Conservation (phyloP, 2,329 filamentous ascomycete species). For the Cladosporium sp. region DNA sequence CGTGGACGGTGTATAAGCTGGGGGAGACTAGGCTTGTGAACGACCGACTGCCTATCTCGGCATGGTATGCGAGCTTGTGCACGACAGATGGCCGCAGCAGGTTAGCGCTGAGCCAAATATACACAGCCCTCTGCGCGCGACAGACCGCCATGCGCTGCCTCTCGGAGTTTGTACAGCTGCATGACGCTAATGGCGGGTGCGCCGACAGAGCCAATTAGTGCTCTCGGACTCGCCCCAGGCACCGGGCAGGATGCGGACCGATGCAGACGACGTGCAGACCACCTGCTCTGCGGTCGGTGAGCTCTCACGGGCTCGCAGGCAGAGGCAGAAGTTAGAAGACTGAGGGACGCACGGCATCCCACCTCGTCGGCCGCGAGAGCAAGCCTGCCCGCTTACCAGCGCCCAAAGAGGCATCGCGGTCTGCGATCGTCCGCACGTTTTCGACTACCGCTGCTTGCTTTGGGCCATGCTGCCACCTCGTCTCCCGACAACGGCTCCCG, state of each 20-base stretch:
- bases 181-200: slow-evolving; percentile 13
- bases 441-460: slow-evolving; percentile 1
- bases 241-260: slow-evolving; percentile 16
- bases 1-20: slow-evolving; percentile 8
- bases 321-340: neutral
- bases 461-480: slow-evolving; percentile 6
- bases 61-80: slow-evolving; percentile 8
- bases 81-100: neutral
- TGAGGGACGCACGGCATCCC: slow-evolving; percentile 2
- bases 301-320: neutral
- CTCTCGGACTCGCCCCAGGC: slow-evolving; percentile 1
- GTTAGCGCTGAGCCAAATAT: slow-evolving; percentile 16
- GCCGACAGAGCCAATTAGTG: slow-evolving; percentile 11
- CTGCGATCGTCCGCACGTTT: slow-evolving; percentile 13
- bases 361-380: slow-evolving; percentile 9
- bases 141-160: slow-evolving; percentile 16
- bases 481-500: slow-evolving; percentile 10
- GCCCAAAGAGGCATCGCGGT: slow-evolving; percentile 13
- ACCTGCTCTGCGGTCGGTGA: slow-evolving; percentile 11
- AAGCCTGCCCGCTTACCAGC: slow-evolving; percentile 13
- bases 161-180: slow-evolving; percentile 10
- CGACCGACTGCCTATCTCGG: slow-evolving; percentile 3
- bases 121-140: slow-evolving; percentile 5
- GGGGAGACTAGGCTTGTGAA: neutral
- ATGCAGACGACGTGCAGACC: slow-evolving; percentile 15